Evolutionary conservation across 768 basidiomycete genomes (phyloP).

Genomic region (Nevesoporus exiguus): DNA sequence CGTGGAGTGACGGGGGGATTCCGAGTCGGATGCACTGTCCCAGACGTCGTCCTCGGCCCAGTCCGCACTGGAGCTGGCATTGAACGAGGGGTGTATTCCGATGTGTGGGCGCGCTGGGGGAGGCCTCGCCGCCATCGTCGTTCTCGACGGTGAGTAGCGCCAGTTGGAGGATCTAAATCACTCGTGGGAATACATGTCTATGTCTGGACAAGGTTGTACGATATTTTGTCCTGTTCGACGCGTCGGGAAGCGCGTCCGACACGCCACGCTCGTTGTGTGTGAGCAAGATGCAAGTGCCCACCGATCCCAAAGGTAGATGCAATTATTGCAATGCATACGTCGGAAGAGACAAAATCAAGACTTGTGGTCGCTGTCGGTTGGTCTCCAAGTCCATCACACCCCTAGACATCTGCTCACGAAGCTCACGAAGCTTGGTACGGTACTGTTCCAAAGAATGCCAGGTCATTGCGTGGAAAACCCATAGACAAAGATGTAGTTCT

Average conservation of each 20-base stretch:
- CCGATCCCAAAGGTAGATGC: conserved; percentile 25
- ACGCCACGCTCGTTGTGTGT: too few relatives aligned
- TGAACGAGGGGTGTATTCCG: conserved; percentile 50
- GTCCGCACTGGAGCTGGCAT: conserved; percentile 48
- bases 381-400: background rate
- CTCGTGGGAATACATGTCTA: conserved; percentile 9
- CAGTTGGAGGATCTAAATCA: background rate
- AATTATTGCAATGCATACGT: conserved; percentile 22
- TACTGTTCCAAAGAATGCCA: conserved; percentile 32
- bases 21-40: conserved; percentile 81
- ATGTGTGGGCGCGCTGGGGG: conserved; percentile 75
- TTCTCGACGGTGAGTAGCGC: conserved; percentile 20
- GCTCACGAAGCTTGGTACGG: conserved; percentile 21
- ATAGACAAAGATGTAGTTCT: conserved; percentile 20
- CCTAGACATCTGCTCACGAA: background rate
- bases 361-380: conserved; percentile 23
- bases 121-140: conserved; percentile 53
- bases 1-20: conserved; percentile 58
- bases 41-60: conserved; percentile 88
- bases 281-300: background rate
- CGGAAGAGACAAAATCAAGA: conserved; percentile 25
- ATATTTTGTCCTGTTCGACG: background rate
- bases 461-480: conserved; percentile 28
- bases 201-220: background rate
- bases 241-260: background rate